Evolutionary conservation across 441 rosid genomes (phyloP).

Genomic region (Syzygium malaccense): DNA sequence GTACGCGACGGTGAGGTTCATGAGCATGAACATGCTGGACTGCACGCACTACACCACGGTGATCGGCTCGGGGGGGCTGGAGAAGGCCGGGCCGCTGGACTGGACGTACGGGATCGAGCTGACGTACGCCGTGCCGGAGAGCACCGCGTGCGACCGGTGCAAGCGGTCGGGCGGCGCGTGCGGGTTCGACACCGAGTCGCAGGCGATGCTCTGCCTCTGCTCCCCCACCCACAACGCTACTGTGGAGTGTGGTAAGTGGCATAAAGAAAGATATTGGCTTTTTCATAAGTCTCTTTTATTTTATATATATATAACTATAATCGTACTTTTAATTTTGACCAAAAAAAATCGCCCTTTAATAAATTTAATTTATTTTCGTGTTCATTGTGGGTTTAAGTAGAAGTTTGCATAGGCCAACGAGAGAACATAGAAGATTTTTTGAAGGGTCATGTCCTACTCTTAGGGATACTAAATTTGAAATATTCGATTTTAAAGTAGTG

Average conservation of each 20-base stretch:
- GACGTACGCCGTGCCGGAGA: constrained; percentile 52
- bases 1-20: constrained; percentile 69
- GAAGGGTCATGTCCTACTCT: background rate
- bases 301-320: background rate
- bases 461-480: background rate
- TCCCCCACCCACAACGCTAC: constrained; percentile 47
- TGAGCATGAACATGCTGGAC: constrained; percentile 83
- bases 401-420: background rate
- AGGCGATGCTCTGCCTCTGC: constrained; percentile 57
- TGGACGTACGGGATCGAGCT: constrained; percentile 81
- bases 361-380: background rate
- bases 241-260: constrained; percentile 57
- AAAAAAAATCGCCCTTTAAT: too few relatives aligned
- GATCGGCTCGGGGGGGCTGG: constrained; percentile 40
- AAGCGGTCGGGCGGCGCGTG: constrained; percentile 66
- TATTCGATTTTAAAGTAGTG: background rate
- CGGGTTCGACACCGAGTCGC: constrained; percentile 72
- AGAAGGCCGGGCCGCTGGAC: constrained; percentile 52
- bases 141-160: constrained; percentile 62
- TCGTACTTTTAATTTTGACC: background rate
- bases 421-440: background rate
- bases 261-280: background rate
- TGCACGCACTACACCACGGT: constrained; percentile 72
- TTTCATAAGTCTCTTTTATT: background rate
- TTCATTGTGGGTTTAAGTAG: background rate